These are phyloP conservation scores for Suhomyces vadensis DNA, from an alignment of 805 yeast genomes.

Conservation along the genomic window DNA sequence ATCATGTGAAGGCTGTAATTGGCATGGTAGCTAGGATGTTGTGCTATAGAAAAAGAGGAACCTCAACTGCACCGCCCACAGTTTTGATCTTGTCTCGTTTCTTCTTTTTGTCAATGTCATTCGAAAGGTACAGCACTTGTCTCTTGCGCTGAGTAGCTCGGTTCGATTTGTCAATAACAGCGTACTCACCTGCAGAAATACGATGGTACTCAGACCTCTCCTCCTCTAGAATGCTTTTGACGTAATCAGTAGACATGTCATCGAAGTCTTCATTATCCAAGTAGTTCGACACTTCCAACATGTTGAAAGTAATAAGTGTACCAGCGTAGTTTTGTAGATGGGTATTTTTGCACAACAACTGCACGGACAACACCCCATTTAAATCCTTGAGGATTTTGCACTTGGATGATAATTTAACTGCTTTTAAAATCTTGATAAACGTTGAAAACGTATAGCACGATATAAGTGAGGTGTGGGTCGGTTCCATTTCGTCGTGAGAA, in stretches of 20 bases:
- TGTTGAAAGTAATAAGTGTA: constrained; percentile 40
- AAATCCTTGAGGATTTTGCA: constrained; percentile 41
- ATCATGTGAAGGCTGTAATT: neutral
- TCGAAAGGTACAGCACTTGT: neutral
- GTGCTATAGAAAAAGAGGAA: constrained; percentile 44
- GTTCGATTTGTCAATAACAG: neutral
- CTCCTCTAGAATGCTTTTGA: neutral
- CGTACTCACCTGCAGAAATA: neutral
- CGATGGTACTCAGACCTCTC: neutral
- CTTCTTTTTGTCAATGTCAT: neutral
- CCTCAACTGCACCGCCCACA: constrained; percentile 47
- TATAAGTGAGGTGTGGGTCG: constrained; percentile 22
- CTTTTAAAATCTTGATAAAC: constrained; percentile 34
- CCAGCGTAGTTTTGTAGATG: constrained; percentile 33
- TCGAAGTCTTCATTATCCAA: constrained; percentile 14
- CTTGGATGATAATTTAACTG: constrained; percentile 40
- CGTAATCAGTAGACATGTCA: neutral
- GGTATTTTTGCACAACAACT: constrained; percentile 37
- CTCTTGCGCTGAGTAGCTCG: neutral
- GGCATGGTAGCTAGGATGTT: neutral
- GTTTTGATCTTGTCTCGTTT: constrained; percentile 18
- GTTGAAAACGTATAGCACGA: constrained; percentile 35
- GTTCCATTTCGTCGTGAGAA: constrained; percentile 21
- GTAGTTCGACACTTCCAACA: constrained; percentile 31
- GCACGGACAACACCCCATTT: constrained; percentile 38